These are phyloP conservation scores for Xerocomellus intermedius DNA, from an alignment of 768 basidiomycete species.

Conservation along the genomic window DNA sequence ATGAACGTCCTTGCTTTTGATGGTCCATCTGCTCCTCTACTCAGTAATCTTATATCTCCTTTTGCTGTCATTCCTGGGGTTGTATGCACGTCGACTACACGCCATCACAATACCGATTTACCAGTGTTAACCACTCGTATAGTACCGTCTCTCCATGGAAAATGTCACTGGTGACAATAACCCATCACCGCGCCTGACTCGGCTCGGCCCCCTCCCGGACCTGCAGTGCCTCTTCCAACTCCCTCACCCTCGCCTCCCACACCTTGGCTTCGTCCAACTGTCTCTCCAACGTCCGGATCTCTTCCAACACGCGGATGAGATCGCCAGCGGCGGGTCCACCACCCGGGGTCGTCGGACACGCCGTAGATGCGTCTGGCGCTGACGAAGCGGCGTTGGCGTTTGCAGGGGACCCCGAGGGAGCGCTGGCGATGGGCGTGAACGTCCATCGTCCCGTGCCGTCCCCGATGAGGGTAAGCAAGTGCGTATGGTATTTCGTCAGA, in stretches of 20 bases:
- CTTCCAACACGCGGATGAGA: conserved; percentile 27
- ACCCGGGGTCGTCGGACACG: neutral
- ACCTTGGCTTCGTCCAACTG: conserved; percentile 22
- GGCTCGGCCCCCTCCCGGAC: conserved; percentile 4
- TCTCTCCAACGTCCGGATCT: conserved; percentile 26
- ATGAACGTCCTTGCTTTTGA: too few species aligned
- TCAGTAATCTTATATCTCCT: too few species aligned
- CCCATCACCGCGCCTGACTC: neutral
- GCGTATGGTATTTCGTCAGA: conserved; percentile 85
- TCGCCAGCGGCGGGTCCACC: conserved; percentile 9
- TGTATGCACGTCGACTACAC: too few species aligned
- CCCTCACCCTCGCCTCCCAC: conserved; percentile 30
- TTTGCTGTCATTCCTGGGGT: too few species aligned
- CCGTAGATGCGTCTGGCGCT: neutral
- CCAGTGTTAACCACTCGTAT: too few species aligned
- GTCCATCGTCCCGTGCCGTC: conserved; percentile 72
- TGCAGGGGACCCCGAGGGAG: neutral
- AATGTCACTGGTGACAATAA: neutral
- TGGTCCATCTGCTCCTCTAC: too few species aligned
- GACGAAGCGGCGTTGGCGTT: neutral
- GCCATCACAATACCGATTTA: too few species aligned
- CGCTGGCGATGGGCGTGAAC: conserved; percentile 48
- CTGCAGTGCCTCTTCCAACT: conserved; percentile 26
- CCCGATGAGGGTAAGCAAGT: conserved; percentile 76
- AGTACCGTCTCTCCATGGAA: too few species aligned